Base-by-base conservation (phyloP, 805 yeast species). In the Cyberlindnera maclurae region DNA sequence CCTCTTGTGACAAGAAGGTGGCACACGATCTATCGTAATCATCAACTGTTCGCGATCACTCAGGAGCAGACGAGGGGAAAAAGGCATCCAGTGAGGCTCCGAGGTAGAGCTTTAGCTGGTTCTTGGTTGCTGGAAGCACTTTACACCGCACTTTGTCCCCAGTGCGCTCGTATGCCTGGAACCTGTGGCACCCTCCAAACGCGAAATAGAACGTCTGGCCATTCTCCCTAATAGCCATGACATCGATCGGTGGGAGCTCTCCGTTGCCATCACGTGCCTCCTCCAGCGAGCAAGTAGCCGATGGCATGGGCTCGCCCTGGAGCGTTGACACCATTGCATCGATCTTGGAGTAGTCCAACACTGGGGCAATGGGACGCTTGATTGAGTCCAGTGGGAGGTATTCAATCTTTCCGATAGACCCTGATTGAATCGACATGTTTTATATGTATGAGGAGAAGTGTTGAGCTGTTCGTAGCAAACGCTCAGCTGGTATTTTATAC, bases 161-260 rank as follows among this genome's bases (percentile, higher is more conserved):
- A 2, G 67, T 64, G 29, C 70, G 62, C 41, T 85, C 93, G 54
- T 87, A 87, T 0, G 95, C 95, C 57, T 86, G 95, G 49, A 86
- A 81, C 45, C 96, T 61, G 55, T 86, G 96, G 55, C 96, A 86
- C 0, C 95, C 95, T 6, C 95, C 96, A 60, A 86, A 86, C 1
- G 89, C 94, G 59, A 83, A 85, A 53, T 80, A 85, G 56, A 70
- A 71, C 28, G 60, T 67, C 35, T 73, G 61, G 2, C 86, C 90
- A 7, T 71, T 57, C 31, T 81, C 82, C 31, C 79, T 66, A 2
- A 85, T 83, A 28, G 70, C 68, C 45, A 86, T 60, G 0, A 86
- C 87, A 58, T 86, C 96, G 12, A 87, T 70, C 1, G 95, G 90
- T 2, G 96, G 95, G 29, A 85, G 60, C 47, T 80, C 82, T 2